Percentiles rank a stretch among this genome's conserved stretches.
phyloP scores from a whole-genome alignment of 495 filamentous ascomycete species.

The Xylaria grammica region DNA sequence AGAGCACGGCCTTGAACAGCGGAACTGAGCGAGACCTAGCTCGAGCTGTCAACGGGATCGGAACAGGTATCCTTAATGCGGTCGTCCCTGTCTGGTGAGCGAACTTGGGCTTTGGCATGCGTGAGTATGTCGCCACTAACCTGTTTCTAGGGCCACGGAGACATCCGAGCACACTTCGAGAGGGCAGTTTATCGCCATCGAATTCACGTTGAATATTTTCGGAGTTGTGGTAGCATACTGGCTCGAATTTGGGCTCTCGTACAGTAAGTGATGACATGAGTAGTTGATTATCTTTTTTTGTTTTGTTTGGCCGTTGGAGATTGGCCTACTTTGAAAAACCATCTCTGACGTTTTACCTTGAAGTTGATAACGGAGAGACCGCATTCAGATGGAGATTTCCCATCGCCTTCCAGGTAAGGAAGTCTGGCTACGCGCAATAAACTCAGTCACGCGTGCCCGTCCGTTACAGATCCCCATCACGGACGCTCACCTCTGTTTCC shows the following conservation, averaged over 20 bases:
- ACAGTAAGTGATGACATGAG: conserved; percentile 18
- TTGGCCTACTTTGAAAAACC: background rate
- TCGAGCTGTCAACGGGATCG: conserved; percentile 68
- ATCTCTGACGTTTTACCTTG: background rate
- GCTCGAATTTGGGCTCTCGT: conserved; percentile 70
- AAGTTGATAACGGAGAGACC: conserved; percentile 57
- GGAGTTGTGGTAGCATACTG: conserved; percentile 76
- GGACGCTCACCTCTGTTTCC: no score
- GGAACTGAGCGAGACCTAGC: conserved; percentile 42
- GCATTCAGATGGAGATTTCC: conserved; percentile 71
- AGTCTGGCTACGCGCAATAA: background rate
- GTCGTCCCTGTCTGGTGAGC: conserved; percentile 68
- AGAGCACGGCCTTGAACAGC: background rate
- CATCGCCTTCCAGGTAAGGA: conserved; percentile 64
- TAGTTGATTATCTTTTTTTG: background rate
- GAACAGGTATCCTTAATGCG: conserved; percentile 75
- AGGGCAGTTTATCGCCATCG: conserved; percentile 73
- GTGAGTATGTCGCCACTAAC: conserved; percentile 16
- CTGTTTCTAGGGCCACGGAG: conserved; percentile 58
- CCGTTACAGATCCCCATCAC: no score
- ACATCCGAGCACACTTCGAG: conserved; percentile 70
- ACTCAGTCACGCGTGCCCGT: background rate
- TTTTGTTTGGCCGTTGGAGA: no score
- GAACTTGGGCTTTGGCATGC: background rate
- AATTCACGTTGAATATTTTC: conserved; percentile 76